These are phyloP conservation scores for Prunus armeniaca DNA, from an alignment of 306 rosid genomes.

Conservation along the genomic window DNA sequence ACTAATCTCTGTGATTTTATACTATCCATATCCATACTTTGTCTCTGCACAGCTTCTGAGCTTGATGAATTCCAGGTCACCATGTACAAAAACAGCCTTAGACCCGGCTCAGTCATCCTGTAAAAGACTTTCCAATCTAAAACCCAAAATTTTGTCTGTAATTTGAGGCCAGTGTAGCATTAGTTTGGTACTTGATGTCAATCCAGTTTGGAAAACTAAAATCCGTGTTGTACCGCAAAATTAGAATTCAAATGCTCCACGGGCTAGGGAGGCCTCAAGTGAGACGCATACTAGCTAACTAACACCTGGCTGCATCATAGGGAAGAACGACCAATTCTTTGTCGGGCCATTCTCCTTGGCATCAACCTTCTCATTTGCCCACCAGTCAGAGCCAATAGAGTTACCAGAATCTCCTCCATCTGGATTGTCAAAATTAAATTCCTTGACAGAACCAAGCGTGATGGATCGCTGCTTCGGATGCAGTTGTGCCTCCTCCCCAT, in stretches of 20 bases:
- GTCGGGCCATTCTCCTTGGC: constrained; percentile 46
- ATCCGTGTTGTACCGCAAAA: background rate
- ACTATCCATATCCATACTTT: background rate
- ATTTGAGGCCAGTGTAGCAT: constrained; percentile 22
- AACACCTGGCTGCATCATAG: constrained; percentile 58
- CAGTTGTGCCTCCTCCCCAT: constrained; percentile 32
- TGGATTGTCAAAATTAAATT: constrained; percentile 78
- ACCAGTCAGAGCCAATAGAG: constrained; percentile 69
- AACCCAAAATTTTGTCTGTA: constrained; percentile 20
- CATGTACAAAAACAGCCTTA: constrained; percentile 18
- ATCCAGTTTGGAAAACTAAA: background rate
- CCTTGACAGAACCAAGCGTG: constrained; percentile 67
- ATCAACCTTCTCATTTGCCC: constrained; percentile 82
- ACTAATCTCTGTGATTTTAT: background rate
- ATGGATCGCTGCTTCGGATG: constrained; percentile 52
- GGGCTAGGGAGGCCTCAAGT: constrained; percentile 26
- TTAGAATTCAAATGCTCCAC: background rate
- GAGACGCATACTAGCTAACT: constrained; percentile 37
- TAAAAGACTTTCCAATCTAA: background rate
- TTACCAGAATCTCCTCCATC: constrained; percentile 65
- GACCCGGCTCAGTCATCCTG: constrained; percentile 13
- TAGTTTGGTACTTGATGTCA: background rate
- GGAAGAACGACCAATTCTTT: constrained; percentile 84
- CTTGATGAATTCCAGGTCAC: constrained; percentile 7
- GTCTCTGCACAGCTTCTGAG: background rate